These are phyloP conservation scores for Erysimum cheiri DNA, from an alignment of 441 rosid genomes.

Conservation along the genomic window DNA sequence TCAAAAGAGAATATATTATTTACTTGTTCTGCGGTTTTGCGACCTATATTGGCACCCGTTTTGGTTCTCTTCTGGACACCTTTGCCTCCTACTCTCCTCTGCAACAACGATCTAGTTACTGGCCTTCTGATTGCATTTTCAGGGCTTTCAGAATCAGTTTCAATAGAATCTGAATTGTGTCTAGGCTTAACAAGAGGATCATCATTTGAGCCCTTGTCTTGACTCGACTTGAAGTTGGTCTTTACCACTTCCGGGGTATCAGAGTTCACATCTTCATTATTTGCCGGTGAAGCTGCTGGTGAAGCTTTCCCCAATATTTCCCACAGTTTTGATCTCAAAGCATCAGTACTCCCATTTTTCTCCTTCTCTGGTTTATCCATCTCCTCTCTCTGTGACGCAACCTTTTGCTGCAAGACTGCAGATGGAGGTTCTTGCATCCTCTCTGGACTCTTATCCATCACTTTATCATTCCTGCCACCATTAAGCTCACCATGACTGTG, in stretches of 20 bases:
- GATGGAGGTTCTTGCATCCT: constrained; percentile 55
- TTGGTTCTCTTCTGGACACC: constrained; percentile 48
- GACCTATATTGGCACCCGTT: constrained; percentile 47
- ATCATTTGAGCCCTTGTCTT: constrained; percentile 40
- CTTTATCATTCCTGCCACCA: constrained; percentile 31
- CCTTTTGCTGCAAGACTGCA: constrained; percentile 50
- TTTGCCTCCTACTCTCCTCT: constrained; percentile 49
- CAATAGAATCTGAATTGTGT: constrained; percentile 76
- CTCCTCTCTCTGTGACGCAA: constrained; percentile 44
- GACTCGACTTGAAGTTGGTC: constrained; percentile 46
- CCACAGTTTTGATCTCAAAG: constrained; percentile 76
- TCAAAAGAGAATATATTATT: constrained; percentile 58
- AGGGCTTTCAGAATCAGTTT: constrained; percentile 79
- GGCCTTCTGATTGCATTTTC: constrained; percentile 59
- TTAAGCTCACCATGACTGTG: constrained; percentile 46
- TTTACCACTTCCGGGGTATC: constrained; percentile 48
- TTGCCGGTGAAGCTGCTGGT: constrained; percentile 69
- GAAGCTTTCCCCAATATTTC: constrained; percentile 76
- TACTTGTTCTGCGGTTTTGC: constrained; percentile 46
- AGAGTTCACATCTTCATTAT: constrained; percentile 56
- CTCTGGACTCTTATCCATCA: constrained; percentile 48
- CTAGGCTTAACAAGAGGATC: constrained; percentile 50
- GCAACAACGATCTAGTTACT: constrained; percentile 60
- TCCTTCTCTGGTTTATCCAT: constrained; percentile 49
- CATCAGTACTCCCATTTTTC: constrained; percentile 56